Base-by-base conservation (phyloP, 2,329 filamentous ascomycete species). In the Alternaria sp. region DNA sequence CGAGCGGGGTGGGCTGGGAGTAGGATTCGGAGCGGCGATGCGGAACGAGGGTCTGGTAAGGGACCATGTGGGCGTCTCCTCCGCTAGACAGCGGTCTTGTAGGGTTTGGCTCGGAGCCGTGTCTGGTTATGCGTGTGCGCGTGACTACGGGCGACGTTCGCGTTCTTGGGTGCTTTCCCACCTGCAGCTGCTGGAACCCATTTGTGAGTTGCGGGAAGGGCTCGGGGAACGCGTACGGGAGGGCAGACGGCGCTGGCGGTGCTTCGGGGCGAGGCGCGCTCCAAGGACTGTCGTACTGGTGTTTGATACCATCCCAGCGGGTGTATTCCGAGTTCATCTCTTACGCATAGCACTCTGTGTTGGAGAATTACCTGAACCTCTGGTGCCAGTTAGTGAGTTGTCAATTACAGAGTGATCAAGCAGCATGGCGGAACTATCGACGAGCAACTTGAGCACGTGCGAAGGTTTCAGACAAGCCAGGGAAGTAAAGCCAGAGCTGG, bases 321-420 rank as follows among this genome's bases (percentile, higher is more conserved):
- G 72, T 71, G 64, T 73, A 75, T 65, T 79, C 77, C 58, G 75
- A 74, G 61, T 74, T 78, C 77, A 79, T 79, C 69, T 78, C 77
- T 71, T 75, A 65, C 67, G 74, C 77, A 80, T 80, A 75, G 70
- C 69, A 74, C 65, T 74, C 65, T 63, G 65, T 54, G 70, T 64
- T 58, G 60, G 50, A 26, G 55, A 51, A 58, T 64, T 72, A 77
- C 63, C 65, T 64, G 56, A 57, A 63, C 60, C 64, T 67, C 70
- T 69, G 63, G 63, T 56, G 64, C 62, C 68, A 65, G 71, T 79
- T 70, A 79, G 76, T 65, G 61, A 47, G 44, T 44, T 47, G 55
- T 59, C 59, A 15, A 28, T 44, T 44, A 33, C 21, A 41, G 41
- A 46, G n/a, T 49, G 55, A 21, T 55, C 23, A 41, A 60, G 50